A percentile compares a stretch with the other conserved stretches of the same genome.
These are phyloP conservation scores for Coemansia sp. DNA, from an alignment of 192 early-diverging fungal species.

Conservation along the genomic window DNA sequence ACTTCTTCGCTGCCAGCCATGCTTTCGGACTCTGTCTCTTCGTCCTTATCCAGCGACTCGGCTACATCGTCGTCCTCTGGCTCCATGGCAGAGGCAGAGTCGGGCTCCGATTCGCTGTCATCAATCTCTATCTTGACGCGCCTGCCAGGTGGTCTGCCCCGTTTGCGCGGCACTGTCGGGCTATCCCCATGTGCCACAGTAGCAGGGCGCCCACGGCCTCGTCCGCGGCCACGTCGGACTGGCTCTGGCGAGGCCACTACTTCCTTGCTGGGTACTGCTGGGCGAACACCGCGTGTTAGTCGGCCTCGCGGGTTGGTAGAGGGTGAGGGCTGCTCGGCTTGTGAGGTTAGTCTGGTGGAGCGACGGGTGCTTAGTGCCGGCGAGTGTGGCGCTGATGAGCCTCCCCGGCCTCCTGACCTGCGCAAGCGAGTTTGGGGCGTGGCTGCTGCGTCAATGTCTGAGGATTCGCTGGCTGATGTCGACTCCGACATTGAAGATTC, in stretches of 20 bases:
- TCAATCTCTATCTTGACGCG: background rate
- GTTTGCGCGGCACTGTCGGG: background rate
- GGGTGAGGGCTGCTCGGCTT: slow-evolving; percentile 16
- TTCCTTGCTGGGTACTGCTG: slow-evolving; percentile 1
- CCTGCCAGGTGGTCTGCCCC: background rate
- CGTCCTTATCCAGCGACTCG: background rate
- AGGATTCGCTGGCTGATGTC: slow-evolving; percentile 13
- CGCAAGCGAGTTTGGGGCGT: slow-evolving; percentile 20
- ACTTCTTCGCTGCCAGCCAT: background rate
- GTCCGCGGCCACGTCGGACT: slow-evolving; percentile 8
- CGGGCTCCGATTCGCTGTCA: background rate
- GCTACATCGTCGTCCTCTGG: background rate
- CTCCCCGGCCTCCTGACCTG: background rate
- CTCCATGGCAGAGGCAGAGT: slow-evolving; percentile 6
- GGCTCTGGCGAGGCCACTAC: background rate
- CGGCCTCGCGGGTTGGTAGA: slow-evolving; percentile 23
- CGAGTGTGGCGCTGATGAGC: slow-evolving; percentile 12
- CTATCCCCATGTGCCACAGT: background rate
- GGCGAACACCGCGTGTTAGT: slow-evolving; percentile 33
- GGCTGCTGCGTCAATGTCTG: slow-evolving; percentile 14
- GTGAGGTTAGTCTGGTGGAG: slow-evolving; percentile 27
- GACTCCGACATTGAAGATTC: slow-evolving; percentile 11
- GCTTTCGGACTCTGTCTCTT: slow-evolving; percentile 1
- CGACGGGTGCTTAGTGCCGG: slow-evolving; percentile 37
- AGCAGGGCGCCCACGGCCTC: slow-evolving; percentile 16